A percentile compares a stretch with the other conserved stretches of the same genome.
These are phyloP conservation scores for Nephelium lappaceum DNA, from an alignment of 345 rosid genomes.

Conservation along the genomic window DNA sequence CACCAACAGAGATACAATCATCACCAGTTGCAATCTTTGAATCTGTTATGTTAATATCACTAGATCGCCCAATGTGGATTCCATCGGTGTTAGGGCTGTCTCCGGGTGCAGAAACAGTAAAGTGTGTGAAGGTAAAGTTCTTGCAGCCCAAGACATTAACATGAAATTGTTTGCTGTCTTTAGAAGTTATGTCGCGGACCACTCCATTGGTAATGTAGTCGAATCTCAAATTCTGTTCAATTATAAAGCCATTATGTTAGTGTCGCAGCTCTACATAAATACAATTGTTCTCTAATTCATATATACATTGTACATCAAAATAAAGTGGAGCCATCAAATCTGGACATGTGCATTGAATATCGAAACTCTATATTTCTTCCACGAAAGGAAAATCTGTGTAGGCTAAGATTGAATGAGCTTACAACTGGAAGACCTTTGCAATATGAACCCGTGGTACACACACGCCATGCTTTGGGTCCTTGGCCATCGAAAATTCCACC, in stretches of 20 bases:
- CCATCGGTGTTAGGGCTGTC: constrained; percentile 68
- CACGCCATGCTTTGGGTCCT: constrained; percentile 47
- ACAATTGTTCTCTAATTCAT: no score
- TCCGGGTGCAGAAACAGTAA: constrained; percentile 42
- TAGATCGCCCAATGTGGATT: constrained; percentile 60
- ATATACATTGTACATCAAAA: no score
- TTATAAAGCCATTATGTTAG: not conserved
- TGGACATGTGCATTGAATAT: not conserved
- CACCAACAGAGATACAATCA: constrained; percentile 65
- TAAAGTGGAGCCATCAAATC: no score
- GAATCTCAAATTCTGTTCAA: constrained; percentile 51
- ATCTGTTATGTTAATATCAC: constrained; percentile 34
- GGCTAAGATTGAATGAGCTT: constrained; percentile 18
- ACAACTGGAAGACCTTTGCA: constrained; percentile 51
- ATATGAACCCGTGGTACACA: constrained; percentile 27
- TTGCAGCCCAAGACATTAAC: constrained; percentile 45
- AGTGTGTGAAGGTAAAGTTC: constrained; percentile 37
- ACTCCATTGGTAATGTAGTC: constrained; percentile 34
- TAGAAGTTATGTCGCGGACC: constrained; percentile 34
- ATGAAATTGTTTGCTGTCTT: constrained; percentile 60
- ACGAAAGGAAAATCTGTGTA: not conserved
- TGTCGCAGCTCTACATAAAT: no score
- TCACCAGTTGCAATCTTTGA: constrained; percentile 57
- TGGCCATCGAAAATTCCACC: constrained; percentile 70
- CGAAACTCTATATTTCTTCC: not conserved